Conservation (phyloP, 2,329 filamentous ascomycete genomes). For the Hypoxylon sp. region DNA sequence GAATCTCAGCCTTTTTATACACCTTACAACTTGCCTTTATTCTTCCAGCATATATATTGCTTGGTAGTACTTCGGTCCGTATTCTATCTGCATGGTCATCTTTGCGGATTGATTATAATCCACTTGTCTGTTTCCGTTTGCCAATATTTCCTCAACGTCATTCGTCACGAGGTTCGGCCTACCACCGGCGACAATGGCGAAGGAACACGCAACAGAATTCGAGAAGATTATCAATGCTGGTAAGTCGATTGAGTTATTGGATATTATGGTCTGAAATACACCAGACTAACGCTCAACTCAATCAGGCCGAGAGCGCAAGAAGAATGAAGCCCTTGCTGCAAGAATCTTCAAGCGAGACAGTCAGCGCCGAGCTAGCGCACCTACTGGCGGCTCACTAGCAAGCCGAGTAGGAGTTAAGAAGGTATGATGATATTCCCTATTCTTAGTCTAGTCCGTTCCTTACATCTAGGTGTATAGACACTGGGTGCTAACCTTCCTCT, state of each 20-base stretch:
- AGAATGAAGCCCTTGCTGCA: conserved; percentile 79
- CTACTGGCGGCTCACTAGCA: conserved; percentile 72
- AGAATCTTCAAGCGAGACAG: conserved; percentile 76
- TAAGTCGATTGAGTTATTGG: conserved; percentile 49
- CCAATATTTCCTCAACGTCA: conserved; percentile 6
- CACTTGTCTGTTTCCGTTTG: conserved; percentile 6
- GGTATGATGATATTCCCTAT: conserved; percentile 59
- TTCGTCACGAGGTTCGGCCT: conserved; percentile 21
- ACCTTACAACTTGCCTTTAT: neutral
- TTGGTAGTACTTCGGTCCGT: neutral
- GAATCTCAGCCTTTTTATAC: conserved; percentile 7
- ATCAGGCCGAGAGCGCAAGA: conserved; percentile 76
- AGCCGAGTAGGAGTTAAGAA: conserved; percentile 82
- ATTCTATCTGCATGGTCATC: neutral
- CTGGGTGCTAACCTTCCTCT: conserved; percentile 48
- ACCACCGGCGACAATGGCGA: conserved; percentile 56
- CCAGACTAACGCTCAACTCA: conserved; percentile 21
- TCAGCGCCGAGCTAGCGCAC: conserved; percentile 71
- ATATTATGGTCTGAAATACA: neutral
- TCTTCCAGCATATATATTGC: neutral
- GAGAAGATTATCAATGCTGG: conserved; percentile 70
- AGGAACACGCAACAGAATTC: conserved; percentile 64
- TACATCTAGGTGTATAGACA: conserved; percentile 11
- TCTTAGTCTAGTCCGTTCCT: neutral
- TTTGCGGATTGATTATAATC: conserved; percentile 16